A percentile compares a stretch with the other conserved stretches of the same genome.
Evolutionary conservation across 1,284 basidiomycete genomes (phyloP).

Genomic region (Tylopilus sp.): DNA sequence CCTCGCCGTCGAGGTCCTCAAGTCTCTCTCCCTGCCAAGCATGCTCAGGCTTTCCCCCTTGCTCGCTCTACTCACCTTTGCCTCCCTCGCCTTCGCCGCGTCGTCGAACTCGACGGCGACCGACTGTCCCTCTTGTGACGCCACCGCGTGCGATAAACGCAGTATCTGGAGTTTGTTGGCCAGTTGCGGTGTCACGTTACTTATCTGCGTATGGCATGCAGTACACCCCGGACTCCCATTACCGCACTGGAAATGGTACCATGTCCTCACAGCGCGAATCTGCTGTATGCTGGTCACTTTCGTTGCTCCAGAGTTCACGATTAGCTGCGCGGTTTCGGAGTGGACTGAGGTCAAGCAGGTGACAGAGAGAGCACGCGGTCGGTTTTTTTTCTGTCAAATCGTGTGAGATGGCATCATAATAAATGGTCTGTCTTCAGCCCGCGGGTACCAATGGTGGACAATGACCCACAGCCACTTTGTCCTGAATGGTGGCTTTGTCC

Average conservation of each 20-base stretch:
- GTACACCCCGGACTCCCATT: slow-evolving; percentile 48
- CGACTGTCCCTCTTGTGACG: not conserved
- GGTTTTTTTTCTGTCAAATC: not conserved
- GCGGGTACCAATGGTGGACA: slow-evolving; percentile 25
- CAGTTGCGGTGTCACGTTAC: slow-evolving; percentile 22
- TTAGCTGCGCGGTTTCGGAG: slow-evolving; percentile 35
- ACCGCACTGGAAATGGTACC: slow-evolving; percentile 3
- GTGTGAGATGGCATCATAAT: not conserved
- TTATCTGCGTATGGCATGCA: slow-evolving; percentile 48
- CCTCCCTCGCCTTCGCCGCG: not conserved
- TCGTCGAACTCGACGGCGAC: not conserved
- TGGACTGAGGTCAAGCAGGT: slow-evolving; percentile 30
- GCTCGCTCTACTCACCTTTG: not conserved
- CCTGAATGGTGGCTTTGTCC: slow-evolving; percentile 42
- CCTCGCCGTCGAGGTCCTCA: too few species aligned
- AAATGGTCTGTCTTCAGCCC: slow-evolving; percentile 3
- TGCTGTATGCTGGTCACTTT: slow-evolving; percentile 35
- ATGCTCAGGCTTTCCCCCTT: not conserved
- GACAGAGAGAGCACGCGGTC: not conserved
- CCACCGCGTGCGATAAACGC: not conserved
- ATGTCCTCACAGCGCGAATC: slow-evolving; percentile 11
- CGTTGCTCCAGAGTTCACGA: slow-evolving; percentile 29
- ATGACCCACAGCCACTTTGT: slow-evolving; percentile 37
- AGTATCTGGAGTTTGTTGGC: slow-evolving; percentile 3
- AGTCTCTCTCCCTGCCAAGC: not conserved